A percentile compares a stretch with the other conserved stretches of the same genome.
These are phyloP conservation scores for Tuber brumale DNA, from an alignment of 495 filamentous ascomycete species.

Conservation along the genomic window DNA sequence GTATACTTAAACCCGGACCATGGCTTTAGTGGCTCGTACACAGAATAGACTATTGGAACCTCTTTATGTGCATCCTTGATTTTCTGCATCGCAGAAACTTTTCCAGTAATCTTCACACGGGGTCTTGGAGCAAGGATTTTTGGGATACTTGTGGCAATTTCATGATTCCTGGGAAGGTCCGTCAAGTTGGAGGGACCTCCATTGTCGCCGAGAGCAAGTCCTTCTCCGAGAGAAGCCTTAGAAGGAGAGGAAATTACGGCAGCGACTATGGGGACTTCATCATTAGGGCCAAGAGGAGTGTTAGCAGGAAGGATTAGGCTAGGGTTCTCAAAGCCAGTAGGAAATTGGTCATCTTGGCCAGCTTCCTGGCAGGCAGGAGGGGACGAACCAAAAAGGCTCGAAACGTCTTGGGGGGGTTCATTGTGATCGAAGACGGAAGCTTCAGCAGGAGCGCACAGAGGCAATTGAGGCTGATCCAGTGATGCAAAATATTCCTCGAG, in stretches of 20 bases:
- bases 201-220: background rate
- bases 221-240: background rate
- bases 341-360: background rate
- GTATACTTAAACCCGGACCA: slow-evolving; percentile 20
- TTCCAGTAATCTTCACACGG: background rate
- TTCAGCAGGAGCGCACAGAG: background rate
- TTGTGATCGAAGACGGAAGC: background rate
- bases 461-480: background rate
- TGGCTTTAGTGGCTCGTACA: slow-evolving; percentile 17
- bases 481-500: background rate
- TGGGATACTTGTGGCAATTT: background rate
- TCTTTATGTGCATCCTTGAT: background rate
- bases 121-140: background rate
- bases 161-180: background rate
- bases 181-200: background rate
- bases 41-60: slow-evolving; percentile 9
- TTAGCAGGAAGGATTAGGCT: background rate
- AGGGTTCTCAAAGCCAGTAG: background rate
- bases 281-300: background rate
- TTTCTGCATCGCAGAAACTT: background rate
- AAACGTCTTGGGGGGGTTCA: background rate
- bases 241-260: background rate
- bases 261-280: no score
- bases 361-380: background rate
- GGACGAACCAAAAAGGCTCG: background rate